These are phyloP conservation scores for Aspergillus felis DNA, from an alignment of 2,329 filamentous ascomycete species.

Conservation along the genomic window DNA sequence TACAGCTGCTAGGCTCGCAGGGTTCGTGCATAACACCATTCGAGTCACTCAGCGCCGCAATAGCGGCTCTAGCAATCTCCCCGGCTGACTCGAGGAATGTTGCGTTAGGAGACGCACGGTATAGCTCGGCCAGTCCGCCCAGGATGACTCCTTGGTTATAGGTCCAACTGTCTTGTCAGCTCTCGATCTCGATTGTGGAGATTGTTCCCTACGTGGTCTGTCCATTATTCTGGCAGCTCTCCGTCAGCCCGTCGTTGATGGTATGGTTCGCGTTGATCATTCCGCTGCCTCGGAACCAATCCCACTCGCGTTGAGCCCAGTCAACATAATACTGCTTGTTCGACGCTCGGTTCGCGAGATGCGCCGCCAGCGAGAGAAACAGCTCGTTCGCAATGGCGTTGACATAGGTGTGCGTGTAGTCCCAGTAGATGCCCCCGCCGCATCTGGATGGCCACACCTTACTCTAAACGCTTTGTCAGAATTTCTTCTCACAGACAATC, in stretches of 20 bases:
- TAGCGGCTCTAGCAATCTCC: slow-evolving; percentile 52
- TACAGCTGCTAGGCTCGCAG: slow-evolving; percentile 50
- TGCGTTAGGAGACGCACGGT: slow-evolving; percentile 39
- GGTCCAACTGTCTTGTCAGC: slow-evolving; percentile 38
- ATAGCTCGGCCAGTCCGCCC: slow-evolving; percentile 53
- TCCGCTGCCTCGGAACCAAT: slow-evolving; percentile 49
- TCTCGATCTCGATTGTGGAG: not conserved
- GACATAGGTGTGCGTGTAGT: slow-evolving; percentile 42
- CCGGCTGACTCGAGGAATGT: slow-evolving; percentile 43
- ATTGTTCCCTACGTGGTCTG: slow-evolving; percentile 25
- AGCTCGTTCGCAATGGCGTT: slow-evolving; percentile 57
- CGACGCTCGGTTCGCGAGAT: slow-evolving; percentile 50
- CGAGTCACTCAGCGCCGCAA: slow-evolving; percentile 42
- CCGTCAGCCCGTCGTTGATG: slow-evolving; percentile 53
- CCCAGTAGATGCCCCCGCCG: slow-evolving; percentile 48
- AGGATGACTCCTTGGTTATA: slow-evolving; percentile 63
- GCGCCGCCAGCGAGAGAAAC: slow-evolving; percentile 52
- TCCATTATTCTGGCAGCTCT: slow-evolving; percentile 50
- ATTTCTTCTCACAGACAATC: not conserved
- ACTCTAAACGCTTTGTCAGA: slow-evolving; percentile 15
- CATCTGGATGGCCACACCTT: slow-evolving; percentile 42
- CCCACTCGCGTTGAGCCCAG: slow-evolving; percentile 47
- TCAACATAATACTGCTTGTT: slow-evolving; percentile 38
- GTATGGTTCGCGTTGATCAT: slow-evolving; percentile 47
- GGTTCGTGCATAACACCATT: slow-evolving; percentile 51